These are phyloP conservation scores for Cutaneotrichosporon cavernicola DNA, from an alignment of 1,284 basidiomycete species.

Conservation along the genomic window DNA sequence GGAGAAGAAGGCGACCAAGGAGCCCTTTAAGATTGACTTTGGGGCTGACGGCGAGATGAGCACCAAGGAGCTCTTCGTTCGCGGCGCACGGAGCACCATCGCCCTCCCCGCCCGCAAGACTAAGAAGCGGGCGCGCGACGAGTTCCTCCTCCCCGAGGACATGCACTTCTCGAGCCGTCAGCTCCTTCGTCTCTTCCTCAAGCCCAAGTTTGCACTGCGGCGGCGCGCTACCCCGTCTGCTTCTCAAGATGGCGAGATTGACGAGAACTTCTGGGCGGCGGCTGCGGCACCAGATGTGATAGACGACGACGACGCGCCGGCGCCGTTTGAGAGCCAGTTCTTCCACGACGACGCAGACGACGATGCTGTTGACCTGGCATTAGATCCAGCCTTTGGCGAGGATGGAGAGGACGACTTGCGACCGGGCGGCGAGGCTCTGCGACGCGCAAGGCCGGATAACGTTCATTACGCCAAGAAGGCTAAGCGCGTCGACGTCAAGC, in stretches of 20 bases:
- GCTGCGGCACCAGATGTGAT: conserved; percentile 77
- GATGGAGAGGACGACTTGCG: conserved; percentile 68
- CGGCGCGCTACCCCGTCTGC: conserved; percentile 62
- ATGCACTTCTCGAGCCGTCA: conserved; percentile 94
- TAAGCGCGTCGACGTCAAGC: conserved; percentile 94
- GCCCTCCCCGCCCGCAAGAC: conserved; percentile 59
- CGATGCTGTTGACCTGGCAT: conserved; percentile 65
- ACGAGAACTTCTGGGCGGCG: conserved; percentile 93
- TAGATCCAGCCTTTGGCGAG: conserved; percentile 57
- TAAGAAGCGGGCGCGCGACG: conserved; percentile 59
- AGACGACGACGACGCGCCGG: conserved; percentile 61
- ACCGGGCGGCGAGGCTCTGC: conserved; percentile 67
- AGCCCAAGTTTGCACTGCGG: conserved; percentile 85
- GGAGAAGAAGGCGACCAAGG: conserved; percentile 66
- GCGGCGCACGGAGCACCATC: conserved; percentile 65
- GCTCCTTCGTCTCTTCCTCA: conserved; percentile 87
- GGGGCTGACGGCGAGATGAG: conserved; percentile 56
- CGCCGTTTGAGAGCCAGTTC: conserved; percentile 93
- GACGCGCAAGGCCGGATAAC: conserved; percentile 78
- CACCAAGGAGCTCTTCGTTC: conserved; percentile 75
- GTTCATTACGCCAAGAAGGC: conserved; percentile 96
- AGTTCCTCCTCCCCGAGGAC: conserved; percentile 87
- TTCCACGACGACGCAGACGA: conserved; percentile 88
- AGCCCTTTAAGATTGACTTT: conserved; percentile 87
- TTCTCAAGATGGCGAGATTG: conserved; percentile 66